phyloP scores from a whole-genome alignment of 139 green algal genomes.

The Asterochloris erici region DNA sequence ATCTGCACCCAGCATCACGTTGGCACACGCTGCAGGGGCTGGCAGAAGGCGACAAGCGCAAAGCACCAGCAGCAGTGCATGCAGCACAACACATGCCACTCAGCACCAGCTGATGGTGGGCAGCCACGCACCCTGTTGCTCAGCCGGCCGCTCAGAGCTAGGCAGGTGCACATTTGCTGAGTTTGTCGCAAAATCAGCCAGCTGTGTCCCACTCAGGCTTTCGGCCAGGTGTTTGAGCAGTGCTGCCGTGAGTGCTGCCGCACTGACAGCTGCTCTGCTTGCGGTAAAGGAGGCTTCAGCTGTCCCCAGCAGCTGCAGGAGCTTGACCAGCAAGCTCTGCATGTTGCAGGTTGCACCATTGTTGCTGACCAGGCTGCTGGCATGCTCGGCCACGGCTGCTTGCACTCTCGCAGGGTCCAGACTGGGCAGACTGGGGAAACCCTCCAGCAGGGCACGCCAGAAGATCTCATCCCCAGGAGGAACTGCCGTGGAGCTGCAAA shows the following conservation, averaged over 20 bases:
- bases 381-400: too few relatives aligned
- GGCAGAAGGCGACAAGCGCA: too few relatives aligned
- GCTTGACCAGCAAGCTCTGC: slow-evolving; percentile 64
- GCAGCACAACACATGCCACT: too few relatives aligned
- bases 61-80: too few relatives aligned
- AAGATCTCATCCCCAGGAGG: too few relatives aligned
- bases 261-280: slow-evolving; percentile 46
- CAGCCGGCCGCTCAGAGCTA: background rate
- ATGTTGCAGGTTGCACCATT: slow-evolving; percentile 71
- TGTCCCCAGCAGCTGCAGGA: slow-evolving; percentile 38
- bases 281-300: slow-evolving; percentile 4
- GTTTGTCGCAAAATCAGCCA: slow-evolving; percentile 30
- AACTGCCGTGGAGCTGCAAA: too few relatives aligned
- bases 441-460: too few relatives aligned
- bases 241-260: slow-evolving; percentile 51
- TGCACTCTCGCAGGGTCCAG: too few relatives aligned
- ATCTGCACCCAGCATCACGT: background rate
- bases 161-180: background rate
- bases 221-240: slow-evolving; percentile 65
- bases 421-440: too few relatives aligned
- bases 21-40: background rate
- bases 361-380: slow-evolving; percentile 38
- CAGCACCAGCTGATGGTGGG: too few relatives aligned
- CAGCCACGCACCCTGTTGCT: too few relatives aligned
- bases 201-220: slow-evolving; percentile 42